Evolutionary conservation across 192 early-diverging fungal species (phyloP), one percentile per base, ranked within the genome.

Genomic region (Coemansia sp.): DNA sequence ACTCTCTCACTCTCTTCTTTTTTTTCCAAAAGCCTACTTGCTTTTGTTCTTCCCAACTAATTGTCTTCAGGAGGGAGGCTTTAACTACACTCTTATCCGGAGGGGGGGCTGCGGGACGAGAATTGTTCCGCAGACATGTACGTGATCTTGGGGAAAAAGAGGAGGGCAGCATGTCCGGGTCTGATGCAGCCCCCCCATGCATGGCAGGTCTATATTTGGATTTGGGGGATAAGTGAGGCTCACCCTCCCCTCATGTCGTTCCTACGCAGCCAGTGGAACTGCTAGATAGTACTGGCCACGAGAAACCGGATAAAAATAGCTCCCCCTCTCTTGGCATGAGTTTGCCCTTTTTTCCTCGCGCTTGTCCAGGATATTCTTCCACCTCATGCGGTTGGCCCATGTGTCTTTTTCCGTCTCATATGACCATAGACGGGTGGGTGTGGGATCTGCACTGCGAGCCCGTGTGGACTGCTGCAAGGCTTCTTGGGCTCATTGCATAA

Each of bases 141-240:
- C 58, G 58, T 59, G 58, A 59, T 59, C 58, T 59, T 59, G 58
- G 58, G 58, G 58, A 59, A 18, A 59, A 18, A 29, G 53, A 30
- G 27, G 53, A 13, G 53, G 53, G 53, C 53, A 30, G 53, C 15
- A 12, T 55, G 53, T 55, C 53, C 53, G 53, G 53, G 53, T 55
- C 53, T 55, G 11, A 55, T 55, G 53, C 53, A 55, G 3, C 53
- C 53, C 53, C 29, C 53, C 27, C 53, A 47, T 55, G 53, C 53
- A 55, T 55, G 53, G 53, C 53, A 34, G 32, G 30, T 55, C 53
- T 55, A 55, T 55, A 55, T 55, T 55, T 55, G 53, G 53, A 55
- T 55, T 55, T 55, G 53, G 29, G 53, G 53, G 29, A 30, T 12
- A 22, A 53, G 50, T 3, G 52, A 52, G 50, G 50, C 50, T 34